Evolutionary conservation across 805 yeast species (phyloP), one percentile per base, ranked within the genome.

Genomic region (Metschnikowia santaceciliae): DNA sequence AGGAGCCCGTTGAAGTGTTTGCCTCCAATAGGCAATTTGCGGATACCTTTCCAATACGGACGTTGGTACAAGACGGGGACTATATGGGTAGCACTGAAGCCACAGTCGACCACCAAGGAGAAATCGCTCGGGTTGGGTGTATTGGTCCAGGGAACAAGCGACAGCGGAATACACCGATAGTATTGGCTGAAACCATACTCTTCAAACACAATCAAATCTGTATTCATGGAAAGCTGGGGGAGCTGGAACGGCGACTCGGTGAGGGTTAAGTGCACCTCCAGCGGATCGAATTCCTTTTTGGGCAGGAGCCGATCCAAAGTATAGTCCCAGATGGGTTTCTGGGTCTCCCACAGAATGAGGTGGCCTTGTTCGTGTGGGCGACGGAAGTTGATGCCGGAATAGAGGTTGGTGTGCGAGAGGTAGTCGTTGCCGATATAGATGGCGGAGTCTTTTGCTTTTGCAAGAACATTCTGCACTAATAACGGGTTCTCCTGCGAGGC

Each of bases 361-460:
- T 91, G 95, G 47, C 97, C 97, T 58, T 85, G 83, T 55, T 90
- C 97, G 51, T 82, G 82, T 0, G 99, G 97, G 49, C 98, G 74
- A 53, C 86, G 79, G 67, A 86, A 80, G 19, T 78, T 77, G 5
- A 91, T 76, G 0, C 90, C 88, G 0, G 95, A 82, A 35, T 82
- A 83, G 62, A 90, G 94, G 53, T 78, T 80, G 43, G 92, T 81
- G 14, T 75, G 72, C 15, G 77, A 68, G 10, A 84, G 60, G 55
- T 84, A 86, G 52, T 88, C 86, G 54, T 71, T 72, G 4, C 96
- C 96, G 10, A 91, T 72, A 58, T 86, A 82, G 1, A 85, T 65
- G 15, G 82, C 69, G 37, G 89, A 87, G 66, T 90, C 96, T 51
- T 82, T 82, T 3, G 96, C 85, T 52, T 86, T 78, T 7, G 86